Evolutionary conservation across 768 basidiomycete species (phyloP), one percentile per base, ranked within the genome.

Genomic region (Multifurca ochricompacta): DNA sequence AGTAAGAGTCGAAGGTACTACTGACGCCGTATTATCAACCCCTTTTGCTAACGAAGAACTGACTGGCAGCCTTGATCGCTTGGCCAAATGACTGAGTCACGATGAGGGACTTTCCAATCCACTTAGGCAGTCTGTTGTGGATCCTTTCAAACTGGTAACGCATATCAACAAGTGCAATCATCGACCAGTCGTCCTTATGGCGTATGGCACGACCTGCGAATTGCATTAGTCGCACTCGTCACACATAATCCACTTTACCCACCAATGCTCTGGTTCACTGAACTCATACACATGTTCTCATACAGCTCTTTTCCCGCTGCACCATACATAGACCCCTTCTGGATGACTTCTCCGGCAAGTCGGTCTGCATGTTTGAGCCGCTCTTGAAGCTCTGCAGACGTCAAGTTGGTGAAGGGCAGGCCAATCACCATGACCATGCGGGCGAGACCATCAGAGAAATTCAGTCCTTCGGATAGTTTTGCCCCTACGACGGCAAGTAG

Each of bases 221-320:
- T 32, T 39, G 43, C 3, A 25, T 51, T 18, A 44, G 48, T 28
- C 8, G 21, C 9, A 46, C 21, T 34, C 2, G 21, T 6, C 23
- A 48, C 18, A 39, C 19, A 18, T 27, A 18, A 16, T n/a, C 9
- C 44, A 14, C 37, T 19, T 35, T 3, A 68, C 83, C 52, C 45
- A 90, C 94, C 95, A 57, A 99, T 96, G 52, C 89, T 91, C 67
- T 99, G 95, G 69, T 99, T 99, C 48, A 99, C 93, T 0, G 93
- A 89, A 59, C 85, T 87, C 85, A 89, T 90, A 63, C 88, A 90
- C 78, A 90, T 79, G 63, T 90, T 91, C 72, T 89, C 87, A 67
- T 93, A 97, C 50, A 95, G 71, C 69, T 92, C 91, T 19, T 81
- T 75, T 4, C 80, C 87, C 5, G 89, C 57, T 5, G 34, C 27